These are phyloP conservation scores for Candida broadrunensis DNA, from an alignment of 805 yeast genomes.

Conservation along the genomic window DNA sequence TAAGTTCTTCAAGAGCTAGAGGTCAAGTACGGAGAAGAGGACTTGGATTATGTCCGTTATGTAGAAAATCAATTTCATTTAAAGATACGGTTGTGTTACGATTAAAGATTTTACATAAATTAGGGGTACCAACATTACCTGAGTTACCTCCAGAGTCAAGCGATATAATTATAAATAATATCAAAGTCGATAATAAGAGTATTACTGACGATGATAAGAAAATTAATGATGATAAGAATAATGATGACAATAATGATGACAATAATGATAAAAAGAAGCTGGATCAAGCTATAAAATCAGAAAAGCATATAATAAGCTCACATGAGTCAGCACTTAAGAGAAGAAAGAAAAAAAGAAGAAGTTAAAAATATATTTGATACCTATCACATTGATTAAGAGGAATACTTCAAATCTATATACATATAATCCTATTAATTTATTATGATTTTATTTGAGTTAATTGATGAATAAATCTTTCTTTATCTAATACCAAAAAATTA, in stretches of 20 bases:
- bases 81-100: constrained; percentile 30
- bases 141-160: neutral
- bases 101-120: constrained; percentile 13
- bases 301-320: too few relatives aligned
- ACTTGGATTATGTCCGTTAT: constrained; percentile 42
- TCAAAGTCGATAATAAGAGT: neutral
- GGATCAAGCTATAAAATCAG: constrained; percentile 1
- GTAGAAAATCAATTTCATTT: constrained; percentile 36
- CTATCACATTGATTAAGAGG: too few relatives aligned
- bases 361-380: too few relatives aligned
- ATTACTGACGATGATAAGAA: neutral
- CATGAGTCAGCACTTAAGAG: too few relatives aligned
- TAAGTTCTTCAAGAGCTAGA: constrained; percentile 38
- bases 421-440: too few relatives aligned
- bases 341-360: too few relatives aligned
- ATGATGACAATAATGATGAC: constrained; percentile 1
- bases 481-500: constrained; percentile 4
- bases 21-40: constrained; percentile 39
- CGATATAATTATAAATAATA: neutral
- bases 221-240: neutral
- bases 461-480: constrained; percentile 1
- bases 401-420: too few relatives aligned
- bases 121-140: constrained; percentile 12
- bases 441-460: too few relatives aligned
- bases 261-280: neutral